Conservation (phyloP, 2,329 filamentous ascomycete species). For the Aspergillus floridensis region DNA sequence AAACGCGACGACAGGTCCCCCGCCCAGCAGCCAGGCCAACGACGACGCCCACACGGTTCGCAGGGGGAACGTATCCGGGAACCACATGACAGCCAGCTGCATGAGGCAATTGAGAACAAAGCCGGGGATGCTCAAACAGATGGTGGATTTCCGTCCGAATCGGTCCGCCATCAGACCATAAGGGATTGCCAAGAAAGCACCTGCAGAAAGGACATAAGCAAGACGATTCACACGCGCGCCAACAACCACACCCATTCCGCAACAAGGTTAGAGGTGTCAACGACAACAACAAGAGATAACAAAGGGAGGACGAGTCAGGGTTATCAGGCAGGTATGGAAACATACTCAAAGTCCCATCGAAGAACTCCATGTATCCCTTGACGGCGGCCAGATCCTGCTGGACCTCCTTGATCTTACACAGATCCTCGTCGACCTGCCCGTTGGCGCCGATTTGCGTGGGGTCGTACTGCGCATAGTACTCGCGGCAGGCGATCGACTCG, state of each 20-base stretch:
- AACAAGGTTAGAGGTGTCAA: neutral
- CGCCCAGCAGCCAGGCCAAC: constrained; percentile 46
- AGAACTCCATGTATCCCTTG: constrained; percentile 51
- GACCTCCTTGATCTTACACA: constrained; percentile 51
- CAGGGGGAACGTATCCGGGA: constrained; percentile 43
- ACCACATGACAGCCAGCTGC: constrained; percentile 36
- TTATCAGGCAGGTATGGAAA: neutral
- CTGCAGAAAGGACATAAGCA: constrained; percentile 17
- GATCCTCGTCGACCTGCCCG: constrained; percentile 46
- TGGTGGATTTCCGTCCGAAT: constrained; percentile 47
- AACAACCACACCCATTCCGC: constrained; percentile 10
- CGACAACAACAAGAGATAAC: too few species aligned
- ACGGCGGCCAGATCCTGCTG: constrained; percentile 51
- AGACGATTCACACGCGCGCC: neutral
- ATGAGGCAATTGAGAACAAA: constrained; percentile 37
- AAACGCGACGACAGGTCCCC: constrained; percentile 47
- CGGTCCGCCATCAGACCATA: constrained; percentile 51
- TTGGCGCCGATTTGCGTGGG: constrained; percentile 42
- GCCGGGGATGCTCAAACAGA: constrained; percentile 44
- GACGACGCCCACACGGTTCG: constrained; percentile 50
- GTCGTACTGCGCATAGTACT: constrained; percentile 44
- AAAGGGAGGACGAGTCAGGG: neutral
- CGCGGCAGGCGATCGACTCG: constrained; percentile 50
- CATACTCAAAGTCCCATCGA: constrained; percentile 44
- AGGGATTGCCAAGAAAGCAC: constrained; percentile 49